A percentile compares a stretch with the other conserved stretches of the same genome.
These are phyloP conservation scores for Pontederia crassipes DNA, from an alignment of 176 grass and related monocot genomes.

Conservation along the genomic window DNA sequence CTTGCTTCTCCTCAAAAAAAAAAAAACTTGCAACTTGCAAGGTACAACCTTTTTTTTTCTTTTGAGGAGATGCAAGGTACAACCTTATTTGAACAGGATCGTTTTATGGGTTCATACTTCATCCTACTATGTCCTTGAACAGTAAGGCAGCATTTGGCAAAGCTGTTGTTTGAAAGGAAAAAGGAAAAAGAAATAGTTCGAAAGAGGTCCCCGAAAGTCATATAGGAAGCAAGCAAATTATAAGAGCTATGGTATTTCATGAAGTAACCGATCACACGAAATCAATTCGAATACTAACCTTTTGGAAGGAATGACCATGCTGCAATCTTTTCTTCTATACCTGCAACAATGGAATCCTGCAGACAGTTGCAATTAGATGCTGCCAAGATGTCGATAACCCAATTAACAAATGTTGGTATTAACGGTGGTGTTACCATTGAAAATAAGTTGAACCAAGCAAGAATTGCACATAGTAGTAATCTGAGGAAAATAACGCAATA, in stretches of 20 bases:
- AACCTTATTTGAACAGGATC: no score
- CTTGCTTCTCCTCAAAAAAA: no score
- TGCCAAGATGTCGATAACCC: conserved; percentile 17
- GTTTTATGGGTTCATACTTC: no score
- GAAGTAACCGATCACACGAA: background rate
- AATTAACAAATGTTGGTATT: background rate
- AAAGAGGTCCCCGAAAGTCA: background rate
- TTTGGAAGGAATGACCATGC: conserved; percentile 98
- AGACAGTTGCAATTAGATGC: conserved; percentile 17
- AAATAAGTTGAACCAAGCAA: background rate
- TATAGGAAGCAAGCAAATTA: background rate
- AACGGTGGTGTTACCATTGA: no score
- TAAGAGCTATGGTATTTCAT: background rate
- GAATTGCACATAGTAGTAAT: background rate
- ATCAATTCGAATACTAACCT: conserved; percentile 36
- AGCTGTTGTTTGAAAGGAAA: no score
- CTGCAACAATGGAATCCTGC: conserved; percentile 77
- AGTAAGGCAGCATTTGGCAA: no score
- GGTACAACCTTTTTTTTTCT: no score
- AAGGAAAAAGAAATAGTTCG: background rate
- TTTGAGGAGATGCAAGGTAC: no score
- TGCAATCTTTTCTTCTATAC: conserved; percentile 90
- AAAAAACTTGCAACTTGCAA: no score
- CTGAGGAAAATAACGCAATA: background rate
- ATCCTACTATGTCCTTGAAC: no score